Base-by-base conservation (phyloP, 306 rosid species). In the Prunus davidiana region DNA sequence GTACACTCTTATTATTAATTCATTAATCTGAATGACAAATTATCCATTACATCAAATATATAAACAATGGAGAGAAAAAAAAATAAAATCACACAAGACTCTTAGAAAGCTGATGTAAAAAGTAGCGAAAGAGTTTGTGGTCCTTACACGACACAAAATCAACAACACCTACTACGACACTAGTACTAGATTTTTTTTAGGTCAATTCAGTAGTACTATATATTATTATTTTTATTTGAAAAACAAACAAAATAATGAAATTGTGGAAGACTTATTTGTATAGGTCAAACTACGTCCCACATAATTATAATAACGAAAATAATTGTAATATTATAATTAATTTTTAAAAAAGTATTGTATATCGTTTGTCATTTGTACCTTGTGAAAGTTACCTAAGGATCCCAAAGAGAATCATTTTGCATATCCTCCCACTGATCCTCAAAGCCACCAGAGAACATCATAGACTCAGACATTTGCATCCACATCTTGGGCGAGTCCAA, bases 401-500 rank as follows among this genome's bases (percentile, higher is more conserved):
- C 86, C 89, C 86, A 82, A 20, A 85, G 82, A 19, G 84, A 82
- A 66, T 82, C 84, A 24, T 65, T 60, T 1, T 64, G 84, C 72
- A 77, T 69, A 76, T 79, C 75, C 67, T 73, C 78, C 91, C 88
- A 84, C 46, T 79, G 66, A 18, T 82, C 86, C 2, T 88, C 89
- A 45, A 76, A 63, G 0, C 67, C 87, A 76, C 78, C 69, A 4
- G 75, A 82, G 79, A 84, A 88, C 71, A 62, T 30, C 49, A 54
- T 55, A 16, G 84, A 62, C 12, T 86, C 55, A 82, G 71, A 45
- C 71, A 89, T 86, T 76, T 91, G 97, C 96, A 88, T 91, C 97
- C 97, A 93, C 94, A 86, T 91, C 41, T 79, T 90, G 0, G 98
- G 98, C 4, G 98, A 94, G 47, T 94, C 92, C 85, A 94, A 75